Evolutionary conservation across 306 rosid genomes (phyloP), one percentile per base, ranked within the genome.

Genomic region (Begonia loranthoides): DNA sequence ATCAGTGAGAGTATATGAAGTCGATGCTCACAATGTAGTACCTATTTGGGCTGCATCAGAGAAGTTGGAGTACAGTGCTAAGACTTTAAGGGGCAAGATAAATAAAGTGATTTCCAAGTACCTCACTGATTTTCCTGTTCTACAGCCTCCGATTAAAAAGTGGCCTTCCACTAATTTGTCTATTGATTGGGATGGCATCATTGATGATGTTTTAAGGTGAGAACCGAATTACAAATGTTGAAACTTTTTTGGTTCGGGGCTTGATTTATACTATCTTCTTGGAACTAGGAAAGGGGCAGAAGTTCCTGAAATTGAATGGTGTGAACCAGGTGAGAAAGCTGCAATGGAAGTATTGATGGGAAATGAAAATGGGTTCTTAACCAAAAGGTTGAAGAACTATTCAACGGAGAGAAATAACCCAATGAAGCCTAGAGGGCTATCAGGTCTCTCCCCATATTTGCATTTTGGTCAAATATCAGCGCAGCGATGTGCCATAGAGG

Each of bases 391-490:
- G 76, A 79, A 66, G 69, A 70, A 51, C 59, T 85, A 89, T 66
- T 65, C 89, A 0, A 24, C 41, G 0, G 95, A 85, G 59, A 71
- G 95, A 53, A 82, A 78, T 49, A 79, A 90, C 61, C 95, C 97
- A 0, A 62, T 76, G 64, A 78, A 85, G 58, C 81, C 94, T 19
- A 68, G 57, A 52, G 92, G 74, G 2, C 74, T 90, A 58, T 90
- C 97, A 48, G 87, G 97, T 24, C 74, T 90, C 46, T 90, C 97
- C 45, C 95, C 97, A 15, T 85, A 90, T 71, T 63, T 89, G 76
- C 97, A 89, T 73, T 85, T 89, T 76, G 97, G 95, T 47, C 90
- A 79, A 56, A 73, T 85, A 71, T 89, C 95, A 39, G 81, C 94
- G 4, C 95, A 89, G 62, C 73, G 97, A 15, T 89, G 95, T 74